Evolutionary conservation across 2,329 filamentous ascomycete genomes (phyloP), one percentile per base, ranked within the genome.

Genomic region (Calonectria multiphialidica): DNA sequence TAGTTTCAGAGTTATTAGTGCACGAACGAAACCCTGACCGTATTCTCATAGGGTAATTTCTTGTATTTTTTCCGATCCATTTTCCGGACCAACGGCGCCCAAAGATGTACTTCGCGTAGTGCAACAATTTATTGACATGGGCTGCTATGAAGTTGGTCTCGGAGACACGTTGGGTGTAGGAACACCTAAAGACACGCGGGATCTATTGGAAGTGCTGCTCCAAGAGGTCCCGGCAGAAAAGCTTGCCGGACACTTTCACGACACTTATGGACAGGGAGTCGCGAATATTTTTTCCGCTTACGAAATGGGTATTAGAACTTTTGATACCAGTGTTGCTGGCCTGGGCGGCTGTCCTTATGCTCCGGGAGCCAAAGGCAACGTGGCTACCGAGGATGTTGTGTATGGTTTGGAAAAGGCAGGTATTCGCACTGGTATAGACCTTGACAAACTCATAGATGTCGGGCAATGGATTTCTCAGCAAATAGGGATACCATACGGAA

Each of bases 141-240:
- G 71, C 7, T 73, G 71, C 49, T 73, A 71, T 42, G 71, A 73
- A n/a, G 71, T 73, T n/a, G 71, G 71, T n/a, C 63, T 73, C 3
- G 71, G 71, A 40, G 71, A 73, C 35, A 73, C 71, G 8, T 16
- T 73, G 5, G 71, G 71, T 2, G 63, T 68, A 1, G 71, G 71
- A 12, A 73, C 71, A 6, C 33, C 63, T 10, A 65, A 47, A 9
- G 59, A 71, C 37, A 68, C 63, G 2, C 55, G 67, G 23, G 16
- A 13, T 10, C 21, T 73, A 13, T 21, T 73, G n/a, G 47, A 71
- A 21, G 1, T 65, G 1, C 23, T 73, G 5, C 49, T 73, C 3
- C 21, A 42, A 3, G 30, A 67, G 13, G 25, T 73, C 6, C 64
- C 71, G 0, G 64, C 71, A 4, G 18, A 65, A 12, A 71, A 65